phyloP scores from a whole-genome alignment of 2,329 filamentous ascomycete genomes.

The Neurospora crassa region DNA sequence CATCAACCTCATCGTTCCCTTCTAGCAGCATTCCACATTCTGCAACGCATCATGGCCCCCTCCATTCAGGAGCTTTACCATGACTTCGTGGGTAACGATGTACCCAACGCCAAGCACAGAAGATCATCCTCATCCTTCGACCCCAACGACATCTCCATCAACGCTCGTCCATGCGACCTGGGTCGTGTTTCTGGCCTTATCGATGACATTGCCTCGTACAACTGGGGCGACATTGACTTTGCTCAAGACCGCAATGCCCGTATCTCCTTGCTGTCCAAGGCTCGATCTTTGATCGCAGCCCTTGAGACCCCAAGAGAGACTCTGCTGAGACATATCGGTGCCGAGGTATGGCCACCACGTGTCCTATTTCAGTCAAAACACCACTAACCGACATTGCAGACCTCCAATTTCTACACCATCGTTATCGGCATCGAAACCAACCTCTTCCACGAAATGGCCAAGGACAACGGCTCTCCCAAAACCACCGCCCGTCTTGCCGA shows the following conservation, averaged over 20 bases:
- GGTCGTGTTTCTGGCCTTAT: not conserved
- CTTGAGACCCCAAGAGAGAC: conserved; percentile 39
- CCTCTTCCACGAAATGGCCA: conserved; percentile 26
- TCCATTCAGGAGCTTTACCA: not conserved
- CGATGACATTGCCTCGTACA: not conserved
- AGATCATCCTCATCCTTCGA: not conserved
- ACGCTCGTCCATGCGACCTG: not conserved
- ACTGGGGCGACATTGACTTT: conserved; percentile 7
- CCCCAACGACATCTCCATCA: not conserved
- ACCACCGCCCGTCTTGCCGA: not conserved
- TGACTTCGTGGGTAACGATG: not conserved
- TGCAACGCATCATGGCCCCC: not conserved
- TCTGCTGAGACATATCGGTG: conserved; percentile 30
- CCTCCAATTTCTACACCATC: conserved; percentile 3
- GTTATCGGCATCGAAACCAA: conserved; percentile 24
- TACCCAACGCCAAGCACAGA: not conserved
- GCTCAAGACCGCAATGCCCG: conserved; percentile 15
- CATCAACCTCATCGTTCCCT: not conserved
- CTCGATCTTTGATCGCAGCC: conserved; percentile 23
- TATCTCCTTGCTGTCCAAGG: conserved; percentile 24
- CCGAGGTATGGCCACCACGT: conserved; percentile 24
- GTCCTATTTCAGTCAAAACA: not conserved
- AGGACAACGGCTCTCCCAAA: conserved; percentile 15
- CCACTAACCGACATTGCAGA: conserved; percentile 15
- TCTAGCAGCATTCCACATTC: not conserved